A percentile compares a stretch with the other conserved stretches of the same genome.
These are phyloP conservation scores for Rostrohypoxylon terebratum DNA, from an alignment of 495 filamentous ascomycete species.

Conservation along the genomic window DNA sequence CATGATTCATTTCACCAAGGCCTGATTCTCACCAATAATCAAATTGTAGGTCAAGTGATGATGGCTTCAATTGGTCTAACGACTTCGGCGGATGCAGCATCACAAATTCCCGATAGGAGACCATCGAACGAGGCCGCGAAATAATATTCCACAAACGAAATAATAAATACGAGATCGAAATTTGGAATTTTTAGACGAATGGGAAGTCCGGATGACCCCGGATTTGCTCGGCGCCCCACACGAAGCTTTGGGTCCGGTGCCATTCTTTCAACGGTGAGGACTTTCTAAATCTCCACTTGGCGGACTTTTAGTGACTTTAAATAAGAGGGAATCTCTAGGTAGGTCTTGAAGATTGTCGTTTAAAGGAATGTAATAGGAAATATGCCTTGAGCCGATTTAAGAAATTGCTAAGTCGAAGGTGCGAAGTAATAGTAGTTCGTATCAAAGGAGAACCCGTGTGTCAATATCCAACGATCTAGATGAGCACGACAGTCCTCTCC, in stretches of 20 bases:
- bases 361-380: background rate
- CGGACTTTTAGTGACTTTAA: background rate
- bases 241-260: background rate
- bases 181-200: slow-evolving; percentile 23
- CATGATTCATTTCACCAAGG: too few species aligned
- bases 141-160: background rate
- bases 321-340: slow-evolving; percentile 7
- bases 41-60: too few species aligned
- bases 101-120: slow-evolving; percentile 4
- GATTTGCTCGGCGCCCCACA: slow-evolving; percentile 19
- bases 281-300: slow-evolving; percentile 9
- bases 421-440: too few species aligned
- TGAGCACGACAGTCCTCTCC: slow-evolving; percentile 12
- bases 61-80: too few species aligned
- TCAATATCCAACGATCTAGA: background rate
- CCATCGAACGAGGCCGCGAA: too few species aligned
- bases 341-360: slow-evolving; percentile 1
- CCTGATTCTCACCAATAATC: too few species aligned
- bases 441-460: background rate
- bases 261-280: slow-evolving; percentile 24
- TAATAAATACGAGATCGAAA: slow-evolving; percentile 23
- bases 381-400: background rate
- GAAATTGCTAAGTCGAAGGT: background rate
- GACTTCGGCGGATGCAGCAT: background rate
- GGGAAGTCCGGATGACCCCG: slow-evolving; percentile 11